Conservation (phyloP, 306 rosid genomes). For the Neltuma alba region DNA sequence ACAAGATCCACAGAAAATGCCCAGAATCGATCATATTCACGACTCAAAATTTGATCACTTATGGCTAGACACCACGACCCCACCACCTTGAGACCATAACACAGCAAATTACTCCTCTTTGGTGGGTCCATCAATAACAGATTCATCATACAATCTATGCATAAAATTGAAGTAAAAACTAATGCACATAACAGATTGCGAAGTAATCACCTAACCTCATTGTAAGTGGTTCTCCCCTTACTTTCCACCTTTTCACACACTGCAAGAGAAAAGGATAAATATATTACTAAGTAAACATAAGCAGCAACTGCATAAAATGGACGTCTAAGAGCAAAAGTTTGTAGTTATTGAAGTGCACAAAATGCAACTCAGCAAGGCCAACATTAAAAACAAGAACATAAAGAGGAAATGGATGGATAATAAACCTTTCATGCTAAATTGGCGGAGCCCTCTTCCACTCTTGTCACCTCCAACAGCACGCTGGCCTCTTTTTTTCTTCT, state of each 20-base stretch:
- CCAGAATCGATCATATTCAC: background rate
- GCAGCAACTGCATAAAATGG: constrained; percentile 8
- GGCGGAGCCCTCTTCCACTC: constrained; percentile 98
- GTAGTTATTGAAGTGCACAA: constrained; percentile 1
- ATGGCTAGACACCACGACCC: background rate
- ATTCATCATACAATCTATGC: background rate
- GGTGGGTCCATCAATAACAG: background rate
- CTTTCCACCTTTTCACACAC: constrained; percentile 98
- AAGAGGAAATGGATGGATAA: constrained; percentile 20
- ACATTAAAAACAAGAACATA: constrained; percentile 7
- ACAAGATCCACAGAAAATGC: background rate
- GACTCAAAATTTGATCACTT: background rate
- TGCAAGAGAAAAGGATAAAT: constrained; percentile 48
- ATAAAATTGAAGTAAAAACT: constrained; percentile 22
- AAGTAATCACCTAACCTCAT: constrained; percentile 70
- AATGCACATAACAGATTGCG: constrained; percentile 10
- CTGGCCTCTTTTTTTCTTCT: constrained; percentile 96
- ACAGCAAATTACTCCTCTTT: background rate
- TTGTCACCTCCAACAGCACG: constrained; percentile 94
- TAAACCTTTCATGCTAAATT: constrained; percentile 97
- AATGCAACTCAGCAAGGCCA: constrained; percentile 19
- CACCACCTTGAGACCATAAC: background rate
- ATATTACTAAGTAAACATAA: constrained; percentile 24
- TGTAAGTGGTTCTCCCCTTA: constrained; percentile 96
- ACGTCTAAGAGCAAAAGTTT: background rate